Evolutionary conservation across 768 basidiomycete species (phyloP).

Genomic region (Phaeotremella skinneri): DNA sequence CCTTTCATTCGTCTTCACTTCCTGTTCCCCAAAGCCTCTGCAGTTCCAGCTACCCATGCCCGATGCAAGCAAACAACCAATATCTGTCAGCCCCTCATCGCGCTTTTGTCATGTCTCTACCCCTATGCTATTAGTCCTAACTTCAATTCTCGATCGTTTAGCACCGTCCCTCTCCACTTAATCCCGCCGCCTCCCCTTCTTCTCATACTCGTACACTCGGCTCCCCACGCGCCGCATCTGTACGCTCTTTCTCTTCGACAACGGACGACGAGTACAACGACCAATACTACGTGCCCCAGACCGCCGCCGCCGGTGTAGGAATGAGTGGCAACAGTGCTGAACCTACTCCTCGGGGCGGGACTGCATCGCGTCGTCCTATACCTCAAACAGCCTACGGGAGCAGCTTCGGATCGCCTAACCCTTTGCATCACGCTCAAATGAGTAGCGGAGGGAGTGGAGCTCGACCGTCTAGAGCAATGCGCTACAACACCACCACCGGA

Average conservation of each 20-base stretch:
- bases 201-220: constrained; percentile 9
- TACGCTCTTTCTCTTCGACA: constrained; percentile 17
- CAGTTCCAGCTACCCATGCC: too few species aligned
- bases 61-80: too few species aligned
- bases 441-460: constrained; percentile 24
- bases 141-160: background rate
- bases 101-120: too few species aligned
- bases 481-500: constrained; percentile 23
- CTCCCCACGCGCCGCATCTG: constrained; percentile 18
- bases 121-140: too few species aligned
- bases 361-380: constrained; percentile 13
- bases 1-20: too few species aligned
- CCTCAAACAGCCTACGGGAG: constrained; percentile 31
- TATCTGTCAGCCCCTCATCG: too few species aligned
- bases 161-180: background rate
- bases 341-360: constrained; percentile 10
- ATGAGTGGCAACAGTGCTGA: constrained; percentile 5
- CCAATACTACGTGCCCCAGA: constrained; percentile 4
- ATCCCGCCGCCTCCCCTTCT: constrained; percentile 2
- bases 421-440: constrained; percentile 14
- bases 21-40: too few species aligned
- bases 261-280: constrained; percentile 25
- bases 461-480: constrained; percentile 16
- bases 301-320: constrained; percentile 9
- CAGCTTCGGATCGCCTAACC: constrained; percentile 30